Base-by-base conservation (phyloP, 768 basidiomycete species). In the Astraeus odoratus region DNA sequence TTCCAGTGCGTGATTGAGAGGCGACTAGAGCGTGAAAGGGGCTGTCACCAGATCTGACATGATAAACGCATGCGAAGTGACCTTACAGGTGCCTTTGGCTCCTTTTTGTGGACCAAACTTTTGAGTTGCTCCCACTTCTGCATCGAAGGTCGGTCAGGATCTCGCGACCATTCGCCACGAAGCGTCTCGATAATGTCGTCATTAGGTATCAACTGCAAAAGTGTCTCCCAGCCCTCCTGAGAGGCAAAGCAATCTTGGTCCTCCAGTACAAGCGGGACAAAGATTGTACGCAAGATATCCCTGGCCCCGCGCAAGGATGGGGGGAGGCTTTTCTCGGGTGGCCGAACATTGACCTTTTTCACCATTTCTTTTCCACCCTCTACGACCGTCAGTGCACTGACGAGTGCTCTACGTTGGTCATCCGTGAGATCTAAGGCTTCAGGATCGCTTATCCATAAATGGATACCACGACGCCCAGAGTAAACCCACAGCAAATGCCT, bases 381-480 rank as follows among this genome's bases (percentile, higher is more conserved):
- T 39, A 95, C 68, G 12, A 97, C 82, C 24, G 88, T 87, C 54
- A 98, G 65, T 68, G 83, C 96, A 13, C 74, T 78, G n/a, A 97
- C 89, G 41, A 99, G 67, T 0, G 91, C 78, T 59, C 77, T 82
- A 20, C 96, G 73, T 64, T 95, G 83, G 44, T 95, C 90, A 58
- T 99, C 96, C 8, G 88, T 94, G 39, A 98, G 73, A 44, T 76
- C 81, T 72, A 97, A 76, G 2, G 95, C 96, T 45, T 84, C 78
- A 27, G 75, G 68, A 64, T 99, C 96, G 2, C 87, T 90, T 51
- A 99, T 81, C 96, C 96, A 99, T 61, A 92, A 74, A 72, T 99
- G 96, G 53, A 99, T 99, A 43, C 96, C 96, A 67, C 96, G 86
- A 27, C 96, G 85, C 47, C 96, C 96, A 7, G 96, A 98, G 66